phyloP scores from a whole-genome alignment of 768 basidiomycete genomes.

The Boletus huronensis region DNA sequence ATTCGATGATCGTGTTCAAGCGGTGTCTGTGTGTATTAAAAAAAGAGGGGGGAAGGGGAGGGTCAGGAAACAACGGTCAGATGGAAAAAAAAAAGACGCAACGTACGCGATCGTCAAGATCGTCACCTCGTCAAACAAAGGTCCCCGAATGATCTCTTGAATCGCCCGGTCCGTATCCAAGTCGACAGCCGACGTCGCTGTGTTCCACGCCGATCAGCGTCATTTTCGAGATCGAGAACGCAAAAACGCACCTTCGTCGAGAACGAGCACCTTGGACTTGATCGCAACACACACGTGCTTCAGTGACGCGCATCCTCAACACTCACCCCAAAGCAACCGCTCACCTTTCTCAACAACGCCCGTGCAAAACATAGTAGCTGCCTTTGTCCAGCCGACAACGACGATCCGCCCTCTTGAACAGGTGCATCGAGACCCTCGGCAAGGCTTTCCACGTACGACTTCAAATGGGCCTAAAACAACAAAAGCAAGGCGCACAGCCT shows the following conservation, averaged over 20 bases:
- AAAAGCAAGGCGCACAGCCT: not conserved
- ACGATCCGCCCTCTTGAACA: conserved; percentile 76
- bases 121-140: conserved; percentile 72
- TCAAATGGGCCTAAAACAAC: conserved; percentile 53
- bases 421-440: conserved; percentile 68
- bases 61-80: not conserved
- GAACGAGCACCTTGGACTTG: conserved; percentile 84
- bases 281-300: conserved; percentile 5
- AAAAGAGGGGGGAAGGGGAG: too few species aligned
- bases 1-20: conserved; percentile 81
- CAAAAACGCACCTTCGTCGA: conserved; percentile 74
- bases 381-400: conserved; percentile 80
- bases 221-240: not conserved
- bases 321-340: not conserved
- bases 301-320: not conserved
- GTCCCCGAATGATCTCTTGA: conserved; percentile 82
- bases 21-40: conserved; percentile 66
- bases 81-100: not conserved
- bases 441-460: conserved; percentile 62
- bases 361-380: conserved; percentile 89
- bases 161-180: conserved; percentile 86
- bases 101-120: conserved; percentile 85
- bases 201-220: not conserved
- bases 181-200: conserved; percentile 87
- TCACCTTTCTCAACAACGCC: conserved; percentile 72